Evolutionary conservation across 1,284 basidiomycete species (phyloP), one percentile per base, ranked within the genome.

Genomic region (Exsudoporus floridanus): DNA sequence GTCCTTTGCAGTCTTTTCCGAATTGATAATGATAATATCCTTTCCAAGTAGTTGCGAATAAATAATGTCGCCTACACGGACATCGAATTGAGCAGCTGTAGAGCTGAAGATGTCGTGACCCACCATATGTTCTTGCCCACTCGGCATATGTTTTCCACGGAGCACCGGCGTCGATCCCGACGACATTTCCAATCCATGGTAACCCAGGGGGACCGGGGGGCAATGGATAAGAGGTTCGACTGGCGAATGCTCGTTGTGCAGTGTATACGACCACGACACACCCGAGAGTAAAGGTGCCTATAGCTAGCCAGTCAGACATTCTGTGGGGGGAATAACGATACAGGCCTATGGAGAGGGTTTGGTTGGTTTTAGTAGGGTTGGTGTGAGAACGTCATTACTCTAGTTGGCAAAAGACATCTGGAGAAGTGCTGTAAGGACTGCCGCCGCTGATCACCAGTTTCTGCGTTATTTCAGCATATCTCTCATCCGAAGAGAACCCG

Each of bases 1-100:
- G 7, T 63, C 61, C 28, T 42, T 59, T 5, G 61, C 61, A 7
- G 50, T 13, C 8, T 61, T 52, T 31, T 60, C 56, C 21, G 61
- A 64, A 19, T 60, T 61, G 27, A 64, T 38, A 19, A 59, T 51
- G 27, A 65, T 51, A 25, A 63, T 49, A 10, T 65, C 49, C 8
- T 34, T 44, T 5, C 62, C 57, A 2, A 64, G 18, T 4, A 53
- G 21, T 18, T 44, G 46, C 21, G 46, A 38, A 31, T 62, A 30
- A 9, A 65, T 14, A 1, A 63, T 21, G 5, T 65, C 57, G 2
- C 63, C 51, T 61, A 23, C n/a, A n/a, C 3, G 16, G 1, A 13
- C 5, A 9, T n/a, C 1, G 0, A 7, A 8, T 3, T 45, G 19
- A 44, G 18, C 10, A 28, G 7, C 33, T 27, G n/a, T 19, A 43